Conservation (phyloP, 2,329 filamentous ascomycete genomes). For the Saccharata proteae region DNA sequence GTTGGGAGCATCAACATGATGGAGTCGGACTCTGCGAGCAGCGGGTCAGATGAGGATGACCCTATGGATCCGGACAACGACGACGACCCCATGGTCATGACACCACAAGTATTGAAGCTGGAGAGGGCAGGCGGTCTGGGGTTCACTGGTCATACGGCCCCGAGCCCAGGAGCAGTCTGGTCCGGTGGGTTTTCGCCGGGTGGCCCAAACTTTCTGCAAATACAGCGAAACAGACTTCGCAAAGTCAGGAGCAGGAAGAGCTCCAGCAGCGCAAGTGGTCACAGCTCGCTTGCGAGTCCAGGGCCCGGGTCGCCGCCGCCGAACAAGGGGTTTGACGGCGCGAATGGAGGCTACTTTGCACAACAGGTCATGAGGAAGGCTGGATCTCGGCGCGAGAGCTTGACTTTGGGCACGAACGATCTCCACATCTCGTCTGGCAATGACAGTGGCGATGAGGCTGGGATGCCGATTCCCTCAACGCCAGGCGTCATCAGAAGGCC, state of each 20-base stretch:
- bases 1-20: conserved; percentile 69
- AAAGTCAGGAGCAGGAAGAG: conserved; percentile 51
- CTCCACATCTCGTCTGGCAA: conserved; percentile 68
- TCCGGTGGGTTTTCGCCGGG: conserved; percentile 51
- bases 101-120: conserved; percentile 60
- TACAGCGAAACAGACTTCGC: conserved; percentile 50
- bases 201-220: conserved; percentile 69
- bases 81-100: conserved; percentile 65
- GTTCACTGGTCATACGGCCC: conserved; percentile 22
- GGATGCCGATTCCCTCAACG: conserved; percentile 37
- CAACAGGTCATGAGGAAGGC: conserved; percentile 35
- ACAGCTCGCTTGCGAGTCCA: conserved; percentile 55
- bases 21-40: conserved; percentile 65
- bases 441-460: conserved; percentile 61
- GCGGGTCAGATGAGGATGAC: conserved; percentile 46
- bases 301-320: conserved; percentile 67
- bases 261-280: conserved; percentile 57
- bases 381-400: conserved; percentile 64
- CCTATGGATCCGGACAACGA: conserved; percentile 36
- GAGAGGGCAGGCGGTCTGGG: conserved; percentile 35
- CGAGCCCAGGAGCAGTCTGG: conserved; percentile 49
- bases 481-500: conserved; percentile 69
- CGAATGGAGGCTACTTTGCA: conserved; percentile 42
- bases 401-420: conserved; percentile 83
- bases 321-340: conserved; percentile 26